Evolutionary conservation across 495 filamentous ascomycete genomes (phyloP), one percentile per base, ranked within the genome.

Genomic region (Aspergillus bertholletiae): DNA sequence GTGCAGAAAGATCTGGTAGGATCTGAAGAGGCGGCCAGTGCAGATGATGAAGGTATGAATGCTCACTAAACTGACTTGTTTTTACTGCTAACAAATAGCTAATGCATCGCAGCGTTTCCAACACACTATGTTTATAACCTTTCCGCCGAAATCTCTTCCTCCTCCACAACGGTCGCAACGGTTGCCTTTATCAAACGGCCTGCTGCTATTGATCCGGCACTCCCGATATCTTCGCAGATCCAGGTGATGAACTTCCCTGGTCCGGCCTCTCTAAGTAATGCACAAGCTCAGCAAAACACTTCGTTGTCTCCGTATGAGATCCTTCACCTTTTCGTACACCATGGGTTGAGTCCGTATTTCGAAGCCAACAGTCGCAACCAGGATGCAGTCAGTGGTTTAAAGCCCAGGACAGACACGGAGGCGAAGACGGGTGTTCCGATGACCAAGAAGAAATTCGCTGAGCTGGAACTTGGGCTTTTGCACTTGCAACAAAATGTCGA

Each of bases 401-500:
- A 88, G 65, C 83, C 83, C 49, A 78, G 89, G 69, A 80, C 83
- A 26, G 93, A 96, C 64, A 86, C 86, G 15, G 93, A 96, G 63
- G 84, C 86, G 17, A 94, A 95, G 77, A 96, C 89, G 15, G 93
- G 93, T 39, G 90, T 99, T 59, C 89, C 94, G n/a, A 90, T 91
- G 8, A 90, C 94, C 24, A 97, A 96, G 78, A 95, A 95, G 80
- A 90, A 89, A 66, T 83, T 96, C 67, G 92, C 92, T 13, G 95
- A 99, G 61, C 76, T 99, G 56, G 93, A 96, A 66, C 76, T 96
- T 51, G 92, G 86, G 55, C 79, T 99, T 52, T 76, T 88, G 54
- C 92, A 97, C 64, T 79, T 97, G 40, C 93, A 96, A 71, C 92
- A 97, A 64, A 97, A 97, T 78, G 89, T 95, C 49, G 94, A 99